phyloP scores from a whole-genome alignment of 208 protist genomes.

The Leishmania martiniquensis region DNA sequence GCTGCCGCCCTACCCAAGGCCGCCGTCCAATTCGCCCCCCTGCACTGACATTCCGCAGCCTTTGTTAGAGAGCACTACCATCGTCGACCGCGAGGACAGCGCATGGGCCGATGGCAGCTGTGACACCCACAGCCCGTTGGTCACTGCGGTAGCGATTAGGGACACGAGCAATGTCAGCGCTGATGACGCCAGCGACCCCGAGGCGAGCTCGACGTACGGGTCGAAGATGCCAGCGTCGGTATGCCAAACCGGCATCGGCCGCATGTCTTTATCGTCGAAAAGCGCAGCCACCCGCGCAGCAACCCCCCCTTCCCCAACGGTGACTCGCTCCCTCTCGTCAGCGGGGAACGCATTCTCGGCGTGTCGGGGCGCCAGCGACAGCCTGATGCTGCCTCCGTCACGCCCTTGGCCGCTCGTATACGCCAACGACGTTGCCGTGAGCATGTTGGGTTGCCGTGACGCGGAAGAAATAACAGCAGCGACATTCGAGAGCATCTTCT shows the following conservation, averaged over 20 bases:
- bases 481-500: slow-evolving; percentile 30
- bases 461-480: slow-evolving; percentile 17
- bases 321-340: neutral
- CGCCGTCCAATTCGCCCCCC: neutral
- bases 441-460: slow-evolving; percentile 24
- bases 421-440: slow-evolving; percentile 30
- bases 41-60: neutral
- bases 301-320: neutral
- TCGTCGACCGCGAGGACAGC: neutral
- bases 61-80: neutral
- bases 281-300: neutral
- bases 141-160: neutral
- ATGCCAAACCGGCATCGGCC: neutral
- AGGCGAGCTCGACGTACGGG: neutral
- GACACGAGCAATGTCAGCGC: neutral
- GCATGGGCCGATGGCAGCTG: neutral
- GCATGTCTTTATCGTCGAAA: neutral
- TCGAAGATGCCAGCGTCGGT: neutral
- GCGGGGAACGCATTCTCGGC: neutral
- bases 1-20: neutral
- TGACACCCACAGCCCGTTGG: neutral
- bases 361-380: neutral
- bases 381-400: neutral
- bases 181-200: neutral
- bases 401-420: slow-evolving; percentile 24